These are phyloP conservation scores for Colletotrichum sp. DNA, from an alignment of 2,329 filamentous ascomycete species.

Conservation along the genomic window DNA sequence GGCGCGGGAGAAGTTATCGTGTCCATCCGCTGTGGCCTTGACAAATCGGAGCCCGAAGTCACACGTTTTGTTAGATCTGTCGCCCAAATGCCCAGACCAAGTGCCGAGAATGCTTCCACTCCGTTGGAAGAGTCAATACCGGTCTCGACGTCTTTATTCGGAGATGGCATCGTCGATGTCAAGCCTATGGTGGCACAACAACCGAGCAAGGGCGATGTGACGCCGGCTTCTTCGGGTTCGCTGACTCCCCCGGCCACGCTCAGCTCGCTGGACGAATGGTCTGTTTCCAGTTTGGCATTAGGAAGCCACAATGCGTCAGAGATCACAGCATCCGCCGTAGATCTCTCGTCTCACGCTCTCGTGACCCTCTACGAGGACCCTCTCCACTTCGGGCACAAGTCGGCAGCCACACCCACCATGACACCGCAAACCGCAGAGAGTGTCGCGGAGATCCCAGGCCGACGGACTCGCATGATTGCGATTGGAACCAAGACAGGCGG, in stretches of 20 bases:
- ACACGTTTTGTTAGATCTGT: constrained; percentile 46
- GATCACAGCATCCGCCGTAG: constrained; percentile 74
- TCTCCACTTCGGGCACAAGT: constrained; percentile 53
- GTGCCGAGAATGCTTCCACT: background rate
- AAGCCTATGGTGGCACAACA: background rate
- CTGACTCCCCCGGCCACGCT: constrained; percentile 11
- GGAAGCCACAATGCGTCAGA: constrained; percentile 52
- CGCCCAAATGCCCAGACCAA: background rate
- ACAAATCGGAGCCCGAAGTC: constrained; percentile 55
- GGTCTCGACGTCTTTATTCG: constrained; percentile 32
- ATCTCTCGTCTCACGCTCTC: constrained; percentile 74
- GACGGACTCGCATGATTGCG: constrained; percentile 80
- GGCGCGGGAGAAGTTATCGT: constrained; percentile 79
- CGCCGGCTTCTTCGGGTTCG: constrained; percentile 5
- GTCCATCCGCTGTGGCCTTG: constrained; percentile 74
- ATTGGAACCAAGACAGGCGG: constrained; percentile 79
- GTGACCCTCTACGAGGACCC: constrained; percentile 81
- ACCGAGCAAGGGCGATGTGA: background rate
- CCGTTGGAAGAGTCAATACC: background rate
- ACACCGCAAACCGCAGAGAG: constrained; percentile 44
- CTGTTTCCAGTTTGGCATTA: background rate
- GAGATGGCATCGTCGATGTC: background rate
- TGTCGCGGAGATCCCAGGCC: constrained; percentile 74
- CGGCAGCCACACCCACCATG: constrained; percentile 42
- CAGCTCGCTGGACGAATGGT: constrained; percentile 18